Base-by-base conservation (phyloP, 176 grass and related monocot species). In the Carex kokanica region DNA sequence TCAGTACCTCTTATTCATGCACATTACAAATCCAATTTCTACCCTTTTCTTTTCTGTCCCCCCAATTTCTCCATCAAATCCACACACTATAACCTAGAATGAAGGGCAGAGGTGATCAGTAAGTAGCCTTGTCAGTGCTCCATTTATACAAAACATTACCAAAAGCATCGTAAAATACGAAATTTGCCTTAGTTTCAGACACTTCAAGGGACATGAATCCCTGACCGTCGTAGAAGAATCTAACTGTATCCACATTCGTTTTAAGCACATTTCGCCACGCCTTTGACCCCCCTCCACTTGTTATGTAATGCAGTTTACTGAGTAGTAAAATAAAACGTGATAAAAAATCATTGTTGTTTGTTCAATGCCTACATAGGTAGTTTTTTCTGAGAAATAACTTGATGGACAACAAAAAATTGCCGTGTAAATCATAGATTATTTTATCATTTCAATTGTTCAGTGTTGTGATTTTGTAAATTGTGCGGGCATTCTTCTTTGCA, bases 131-230 rank as follows among this genome's bases (percentile, higher is more conserved):
- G 79, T 14, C 82, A 25, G 27, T 70, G 55, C 64, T 94, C 87
- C 87, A 93, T 40, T 84, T 60, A 32, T 97, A 94, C 67, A 92
- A 78, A 72, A 86, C 83, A 32, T 82, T 87, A 16, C 90, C 95
- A 49, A 63, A 80, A 29, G 59, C 87, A 74, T 93, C 88, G 32
- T 94, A 97, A 69, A 97, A 97, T 27, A 84, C 73, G 20, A 97
- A 87, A 7, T 87, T 47, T 8, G 88, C 90, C 70, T 83, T 59
- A 29, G 88, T 74, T 59, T 74, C 51, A 21, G 86, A 79, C 73
- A 94, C 51, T 83, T 91, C 88, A 81, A 97, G 90, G 53, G 95
- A 92, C 90, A 92, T 94, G 85, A 94, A 97, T 15, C 95, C 92
- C 85, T 97, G 95, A 14, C 92, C 92, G 18, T 97, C 92, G 18